Base-by-base conservation (phyloP, 805 yeast genomes). In the Torulaspora quercuum region DNA sequence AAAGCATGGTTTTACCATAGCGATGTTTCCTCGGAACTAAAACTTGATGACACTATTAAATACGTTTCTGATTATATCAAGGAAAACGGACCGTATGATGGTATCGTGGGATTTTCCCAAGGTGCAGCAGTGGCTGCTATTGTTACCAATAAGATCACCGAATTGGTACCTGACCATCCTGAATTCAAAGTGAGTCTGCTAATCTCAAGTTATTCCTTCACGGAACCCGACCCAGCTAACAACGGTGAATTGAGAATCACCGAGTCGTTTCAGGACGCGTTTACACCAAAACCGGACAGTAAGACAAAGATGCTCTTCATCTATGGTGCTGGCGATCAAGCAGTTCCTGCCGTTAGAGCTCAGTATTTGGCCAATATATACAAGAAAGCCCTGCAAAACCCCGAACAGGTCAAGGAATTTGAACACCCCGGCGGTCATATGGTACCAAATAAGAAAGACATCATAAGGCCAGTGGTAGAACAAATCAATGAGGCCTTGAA, bases 341-440 rank as follows among this genome's bases (percentile, higher is more conserved):
- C 92, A 17, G 95, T 92, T 5, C 77, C 82, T 6, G 79, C 78
- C 17, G 82, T 75, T 16, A 70, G 95, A 51, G 74, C 89, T 0
- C 65, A 75, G 63, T 69, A 70, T 15, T 65, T 92, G 26, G 76
- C 72, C 39, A 71, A 73, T 11, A 61, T 72, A 24, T 75, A 81
- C 35, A 37, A 47, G 14, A 39, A 44, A 3, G 51, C 54, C 4
- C 73, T 74, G 35, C 72, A 64, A 13, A 57, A 61, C 18, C 53
- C 55, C 4, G 64, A 58, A 7, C 55, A 61, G 15, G 65, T 83
- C 5, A 68, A 62, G 4, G 52, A 66, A 9, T 64, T 82, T 41
- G 81, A 75, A 46, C 98, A 90, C 54, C 97, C 97, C 7, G 97
- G 98, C 43, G 97, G 97, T 1, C 98, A 90, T 57, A 88, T 83